These are phyloP conservation scores for Cadophora luteo-olivacea DNA, from an alignment of 2,329 filamentous ascomycete species.

Conservation along the genomic window DNA sequence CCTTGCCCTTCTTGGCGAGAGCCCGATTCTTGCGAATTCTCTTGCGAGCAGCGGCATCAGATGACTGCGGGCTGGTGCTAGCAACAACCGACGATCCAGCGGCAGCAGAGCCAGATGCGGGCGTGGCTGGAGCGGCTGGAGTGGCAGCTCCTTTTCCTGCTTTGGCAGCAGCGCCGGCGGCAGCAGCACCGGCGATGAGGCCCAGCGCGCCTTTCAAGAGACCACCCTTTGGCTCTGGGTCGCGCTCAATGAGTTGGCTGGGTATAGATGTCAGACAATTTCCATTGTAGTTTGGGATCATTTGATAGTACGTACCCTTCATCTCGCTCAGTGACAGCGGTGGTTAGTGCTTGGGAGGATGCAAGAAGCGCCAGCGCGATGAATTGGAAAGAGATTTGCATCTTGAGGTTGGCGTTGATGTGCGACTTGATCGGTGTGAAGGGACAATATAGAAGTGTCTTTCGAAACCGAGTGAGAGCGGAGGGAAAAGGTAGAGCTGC, in stretches of 20 bases:
- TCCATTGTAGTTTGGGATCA: background rate
- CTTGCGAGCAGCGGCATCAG: constrained; percentile 6
- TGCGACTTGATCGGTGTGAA: too few relatives aligned
- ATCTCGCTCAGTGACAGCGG: background rate
- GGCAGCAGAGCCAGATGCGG: background rate
- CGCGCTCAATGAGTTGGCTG: background rate
- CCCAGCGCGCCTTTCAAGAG: constrained; percentile 6
- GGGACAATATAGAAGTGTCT: background rate
- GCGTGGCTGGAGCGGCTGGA: background rate
- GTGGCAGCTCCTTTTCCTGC: constrained; percentile 1
- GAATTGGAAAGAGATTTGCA: constrained; percentile 17
- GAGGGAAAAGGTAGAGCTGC: background rate
- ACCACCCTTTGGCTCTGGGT: constrained; percentile 5
- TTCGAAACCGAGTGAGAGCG: too few relatives aligned
- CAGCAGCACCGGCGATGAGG: background rate
- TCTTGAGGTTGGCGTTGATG: background rate
- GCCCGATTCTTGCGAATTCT: background rate
- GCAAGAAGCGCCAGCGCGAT: constrained; percentile 11
- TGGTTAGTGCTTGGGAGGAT: background rate
- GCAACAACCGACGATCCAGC: constrained; percentile 2
- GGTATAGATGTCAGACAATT: background rate
- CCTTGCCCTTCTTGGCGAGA: too few relatives aligned
- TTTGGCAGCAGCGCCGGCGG: background rate
- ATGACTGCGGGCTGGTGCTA: background rate
- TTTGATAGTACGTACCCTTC: background rate